Evolutionary conservation across 208 protist genomes (phyloP), one percentile per base, ranked within the genome.

Genomic region (Herpetomonas tarakana): DNA sequence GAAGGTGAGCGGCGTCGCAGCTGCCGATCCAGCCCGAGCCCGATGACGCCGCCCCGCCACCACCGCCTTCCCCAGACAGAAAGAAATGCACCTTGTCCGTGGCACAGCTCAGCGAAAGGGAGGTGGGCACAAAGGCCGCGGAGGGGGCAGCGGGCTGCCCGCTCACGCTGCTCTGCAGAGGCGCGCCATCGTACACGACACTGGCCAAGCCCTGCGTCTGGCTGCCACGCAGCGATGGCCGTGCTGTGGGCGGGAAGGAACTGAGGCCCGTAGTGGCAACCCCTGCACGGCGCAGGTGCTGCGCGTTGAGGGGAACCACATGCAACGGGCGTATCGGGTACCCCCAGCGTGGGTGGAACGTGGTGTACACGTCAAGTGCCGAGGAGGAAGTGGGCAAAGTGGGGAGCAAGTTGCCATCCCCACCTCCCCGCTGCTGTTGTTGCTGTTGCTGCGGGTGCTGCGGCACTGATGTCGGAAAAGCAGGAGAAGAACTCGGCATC

Each of bases 91-190:
- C 24, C 52, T 35, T n/a, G 25, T 71, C 62, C 3, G 44, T 62
- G 11, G 69, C 67, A 51, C 76, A 74, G 68, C 81, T 88, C 38
- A 92, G 68, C 7, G 81, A 83, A n/a, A 88, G 75, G 1, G 81
- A 64, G 9, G 73, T 72, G 11, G 77, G 77, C 28, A n/a, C 35
- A 14, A 41, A 41, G 9, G 9, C 35, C 35, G 49, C 25, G 27
- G 51, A 25, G 26, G 21, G 30, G 9, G 51, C 35, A 4, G 30
- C 27, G 19, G 46, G 22, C 21, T n/a, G 24, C 46, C 22, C 46
- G 46, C 24, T 29, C 6, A 22, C 3, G 46, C 14, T 12, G 18
- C 22, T 2, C 2, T 51, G 14, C 4, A 2, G 9, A 28, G 46
- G 21, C 22, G n/a, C n/a, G n/a, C n/a, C n/a, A n/a, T n/a, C n/a